These are phyloP conservation scores for Vanilla planifolia DNA, from an alignment of 106 monocot genomes.

Conservation along the genomic window DNA sequence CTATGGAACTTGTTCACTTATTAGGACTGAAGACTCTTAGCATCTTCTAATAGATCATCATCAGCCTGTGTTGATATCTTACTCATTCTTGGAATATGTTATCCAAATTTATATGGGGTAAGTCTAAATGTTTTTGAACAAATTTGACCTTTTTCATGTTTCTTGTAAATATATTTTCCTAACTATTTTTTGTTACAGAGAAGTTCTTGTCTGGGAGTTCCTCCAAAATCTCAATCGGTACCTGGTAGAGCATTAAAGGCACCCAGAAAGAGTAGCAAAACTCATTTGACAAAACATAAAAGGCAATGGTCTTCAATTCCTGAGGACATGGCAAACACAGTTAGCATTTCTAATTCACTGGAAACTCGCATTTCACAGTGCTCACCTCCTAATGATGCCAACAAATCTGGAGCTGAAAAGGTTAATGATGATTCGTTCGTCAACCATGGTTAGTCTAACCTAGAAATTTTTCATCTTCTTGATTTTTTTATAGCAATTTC, in stretches of 20 bases:
- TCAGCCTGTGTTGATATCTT: slow-evolving; percentile 16
- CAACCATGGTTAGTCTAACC: slow-evolving; percentile 39
- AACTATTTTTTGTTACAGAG: slow-evolving; percentile 32
- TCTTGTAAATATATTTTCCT: background rate
- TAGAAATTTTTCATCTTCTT: background rate
- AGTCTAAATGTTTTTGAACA: slow-evolving; percentile 2
- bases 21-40: slow-evolving; percentile 2
- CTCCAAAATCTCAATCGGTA: slow-evolving; percentile 23
- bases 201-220: slow-evolving; percentile 46
- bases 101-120: slow-evolving; percentile 46
- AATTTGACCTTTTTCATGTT: background rate
- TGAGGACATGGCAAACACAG: slow-evolving; percentile 44
- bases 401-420: slow-evolving; percentile 25
- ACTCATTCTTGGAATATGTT: slow-evolving; percentile 8
- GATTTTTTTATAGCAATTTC: background rate
- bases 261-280: slow-evolving; percentile 13
- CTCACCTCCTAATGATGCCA: slow-evolving; percentile 22
- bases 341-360: slow-evolving; percentile 36
- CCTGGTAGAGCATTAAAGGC: slow-evolving; percentile 9
- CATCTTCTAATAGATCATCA: slow-evolving; percentile 5
- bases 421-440: slow-evolving; percentile 20
- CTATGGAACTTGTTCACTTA: slow-evolving; percentile 8
- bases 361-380: slow-evolving; percentile 23
- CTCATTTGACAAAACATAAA: slow-evolving; percentile 9
- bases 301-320: slow-evolving; percentile 38